Evolutionary conservation across 257 asterid species (phyloP).

Genomic region (Henckelia pumila): DNA sequence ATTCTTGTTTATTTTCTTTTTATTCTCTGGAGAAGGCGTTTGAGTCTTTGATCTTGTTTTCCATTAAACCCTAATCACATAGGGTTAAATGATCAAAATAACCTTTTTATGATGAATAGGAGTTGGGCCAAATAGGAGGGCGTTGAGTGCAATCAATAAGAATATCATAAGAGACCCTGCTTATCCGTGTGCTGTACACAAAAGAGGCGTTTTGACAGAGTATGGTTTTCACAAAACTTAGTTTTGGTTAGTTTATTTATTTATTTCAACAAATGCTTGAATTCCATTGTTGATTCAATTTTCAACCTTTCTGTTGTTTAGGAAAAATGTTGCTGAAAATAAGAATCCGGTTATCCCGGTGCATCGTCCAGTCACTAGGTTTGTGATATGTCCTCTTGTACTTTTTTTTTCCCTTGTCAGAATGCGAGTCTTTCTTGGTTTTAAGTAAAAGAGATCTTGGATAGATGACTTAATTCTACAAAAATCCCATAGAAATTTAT

Average conservation of each 20-base stretch:
- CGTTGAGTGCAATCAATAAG: slow-evolving; percentile 59
- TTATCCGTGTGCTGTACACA: slow-evolving; percentile 54
- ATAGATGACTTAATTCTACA: background rate
- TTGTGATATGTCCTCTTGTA: slow-evolving; percentile 20
- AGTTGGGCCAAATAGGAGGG: slow-evolving; percentile 60
- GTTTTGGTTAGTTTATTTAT: background rate
- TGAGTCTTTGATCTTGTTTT: slow-evolving; percentile 17
- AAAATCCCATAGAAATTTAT: background rate
- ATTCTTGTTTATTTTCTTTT: slow-evolving; percentile 1
- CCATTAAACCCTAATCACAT: background rate
- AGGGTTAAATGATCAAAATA: background rate
- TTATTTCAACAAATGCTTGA: background rate
- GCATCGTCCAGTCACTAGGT: slow-evolving; percentile 85
- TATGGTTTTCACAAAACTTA: slow-evolving; percentile 32
- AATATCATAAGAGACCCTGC: slow-evolving; percentile 59
- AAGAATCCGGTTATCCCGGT: slow-evolving; percentile 44
- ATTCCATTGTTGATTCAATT: background rate
- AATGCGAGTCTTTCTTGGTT: background rate
- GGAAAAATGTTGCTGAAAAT: slow-evolving; percentile 40
- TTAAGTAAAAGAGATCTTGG: background rate
- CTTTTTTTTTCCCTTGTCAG: background rate
- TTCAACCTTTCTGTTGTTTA: slow-evolving; percentile 30
- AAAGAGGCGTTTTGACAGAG: slow-evolving; percentile 61
- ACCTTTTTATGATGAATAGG: slow-evolving; percentile 18
- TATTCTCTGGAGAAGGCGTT: background rate